phyloP scores from a whole-genome alignment of 2,329 filamentous ascomycete species.

The Colletotrichum echinochloae region DNA sequence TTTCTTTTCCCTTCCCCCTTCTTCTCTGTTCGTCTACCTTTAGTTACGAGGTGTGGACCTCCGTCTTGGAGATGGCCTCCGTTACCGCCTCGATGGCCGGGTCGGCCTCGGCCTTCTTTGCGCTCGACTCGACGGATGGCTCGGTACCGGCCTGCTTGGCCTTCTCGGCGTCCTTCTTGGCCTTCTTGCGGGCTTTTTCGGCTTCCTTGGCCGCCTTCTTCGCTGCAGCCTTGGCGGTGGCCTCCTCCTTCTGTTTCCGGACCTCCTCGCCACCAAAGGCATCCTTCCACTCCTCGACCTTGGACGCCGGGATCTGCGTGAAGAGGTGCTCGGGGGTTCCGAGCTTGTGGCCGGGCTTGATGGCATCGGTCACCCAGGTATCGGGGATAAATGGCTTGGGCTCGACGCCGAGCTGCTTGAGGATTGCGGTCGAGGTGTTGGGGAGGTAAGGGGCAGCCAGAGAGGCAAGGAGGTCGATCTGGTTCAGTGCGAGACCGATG shows the following conservation, averaged over 20 bases:
- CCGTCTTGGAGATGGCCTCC: slow-evolving; percentile 45
- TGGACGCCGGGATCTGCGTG: slow-evolving; percentile 83
- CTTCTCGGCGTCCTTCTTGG: slow-evolving; percentile 50
- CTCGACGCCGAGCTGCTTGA: slow-evolving; percentile 76
- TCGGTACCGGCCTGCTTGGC: slow-evolving; percentile 16
- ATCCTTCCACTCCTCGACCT: slow-evolving; percentile 85
- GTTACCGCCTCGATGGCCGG: slow-evolving; percentile 45
- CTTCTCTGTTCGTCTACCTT: not conserved
- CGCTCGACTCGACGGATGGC: slow-evolving; percentile 42
- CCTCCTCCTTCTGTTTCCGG: slow-evolving; percentile 76
- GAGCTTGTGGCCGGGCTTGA: slow-evolving; percentile 82
- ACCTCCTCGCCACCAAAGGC: slow-evolving; percentile 75
- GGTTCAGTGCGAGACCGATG: slow-evolving; percentile 85
- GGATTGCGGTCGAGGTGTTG: slow-evolving; percentile 79
- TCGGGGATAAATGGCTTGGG: slow-evolving; percentile 71
- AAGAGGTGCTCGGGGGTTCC: slow-evolving; percentile 85
- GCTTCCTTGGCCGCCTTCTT: slow-evolving; percentile 64
- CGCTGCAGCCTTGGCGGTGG: slow-evolving; percentile 61
- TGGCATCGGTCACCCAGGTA: slow-evolving; percentile 69
- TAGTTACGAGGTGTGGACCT: slow-evolving; percentile 44
- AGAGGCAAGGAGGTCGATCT: slow-evolving; percentile 83
- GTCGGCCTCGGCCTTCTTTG: slow-evolving; percentile 45
- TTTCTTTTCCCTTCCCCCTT: too few species aligned
- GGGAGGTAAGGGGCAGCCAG: slow-evolving; percentile 89
- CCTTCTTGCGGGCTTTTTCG: slow-evolving; percentile 63